Evolutionary conservation across 495 filamentous ascomycete genomes (phyloP), one percentile per base, ranked within the genome.

Genomic region (Immersiella caudata): DNA sequence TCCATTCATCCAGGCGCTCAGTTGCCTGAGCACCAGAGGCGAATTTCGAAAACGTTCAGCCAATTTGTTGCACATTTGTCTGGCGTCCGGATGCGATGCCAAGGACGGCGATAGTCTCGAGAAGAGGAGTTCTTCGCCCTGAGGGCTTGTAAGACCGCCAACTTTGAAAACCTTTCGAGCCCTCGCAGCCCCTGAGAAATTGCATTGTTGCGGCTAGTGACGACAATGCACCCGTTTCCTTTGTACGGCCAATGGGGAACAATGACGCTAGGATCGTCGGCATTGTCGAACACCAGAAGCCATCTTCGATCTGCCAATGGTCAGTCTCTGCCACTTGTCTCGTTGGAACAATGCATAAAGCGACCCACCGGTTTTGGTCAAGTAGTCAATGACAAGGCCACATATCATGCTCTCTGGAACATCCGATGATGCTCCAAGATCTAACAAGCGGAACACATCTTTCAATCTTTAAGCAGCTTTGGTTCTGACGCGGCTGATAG

Each of bases 251-350:
- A 60, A 18, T 12, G 29, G 25, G 22, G 25, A 33, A 21, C 7
- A n/a, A 60, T 22, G 8, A 60, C 1, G 57, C 14, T 36, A 7
- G 57, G 29, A 33, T 60, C 57, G 12, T 60, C 57, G 21, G 57
- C 57, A 21, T 60, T 60, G 25, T 60, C 57, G 26, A 60, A 60
- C 29, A 60, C 57, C 2, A 60, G 12, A 21, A 60, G 57, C 57
- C 26, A 60, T 6, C 50, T 6, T 27, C 57, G 57, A 20, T 60
- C 29, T 29, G 24, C 25, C 22, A 60, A 1, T 8, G 3, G n/a
- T 29, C 14, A 20, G 26, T 33, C 7, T 16, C n/a, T n/a, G n/a
- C n/a, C n/a, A n/a, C n/a, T 9, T 27, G 8, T 35, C 57, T 7
- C 57, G 14, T 12, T 60, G 24, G 6, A 6, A 5, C 50, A 54